Evolutionary conservation across 2,329 filamentous ascomycete species (phyloP).

Genomic region (Colletotrichum ledebouriae): DNA sequence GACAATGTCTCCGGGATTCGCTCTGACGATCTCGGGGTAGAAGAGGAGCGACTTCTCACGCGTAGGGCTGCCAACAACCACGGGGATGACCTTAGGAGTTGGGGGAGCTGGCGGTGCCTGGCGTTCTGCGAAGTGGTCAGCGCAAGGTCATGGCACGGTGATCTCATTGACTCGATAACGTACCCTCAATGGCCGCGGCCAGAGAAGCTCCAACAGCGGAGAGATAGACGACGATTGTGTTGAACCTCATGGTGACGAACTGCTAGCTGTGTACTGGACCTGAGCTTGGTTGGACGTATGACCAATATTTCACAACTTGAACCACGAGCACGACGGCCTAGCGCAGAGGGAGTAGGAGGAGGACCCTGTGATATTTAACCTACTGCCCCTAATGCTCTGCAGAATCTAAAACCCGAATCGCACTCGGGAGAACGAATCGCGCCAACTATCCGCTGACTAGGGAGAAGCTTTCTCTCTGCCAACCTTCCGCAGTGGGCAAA

Average conservation of each 20-base stretch:
- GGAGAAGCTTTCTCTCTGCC: conserved; percentile 27
- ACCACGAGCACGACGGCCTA: neutral
- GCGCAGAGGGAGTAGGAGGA: neutral
- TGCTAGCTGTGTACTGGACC: neutral
- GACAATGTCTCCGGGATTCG: conserved; percentile 54
- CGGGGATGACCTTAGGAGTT: conserved; percentile 47
- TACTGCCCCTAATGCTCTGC: conserved; percentile 3
- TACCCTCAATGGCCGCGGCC: conserved; percentile 27
- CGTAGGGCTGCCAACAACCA: conserved; percentile 71
- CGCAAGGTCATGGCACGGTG: neutral
- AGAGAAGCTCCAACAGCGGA: conserved; percentile 26
- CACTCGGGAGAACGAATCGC: conserved; percentile 5
- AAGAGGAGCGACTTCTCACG: conserved; percentile 61
- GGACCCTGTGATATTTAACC: conserved; percentile 32
- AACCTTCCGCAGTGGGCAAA: conserved; percentile 30
- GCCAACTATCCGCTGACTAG: neutral
- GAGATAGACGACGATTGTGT: conserved; percentile 13
- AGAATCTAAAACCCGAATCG: conserved; percentile 6
- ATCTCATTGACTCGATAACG: fast-evolving
- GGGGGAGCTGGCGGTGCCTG: conserved; percentile 30
- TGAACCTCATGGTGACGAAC: conserved; percentile 28
- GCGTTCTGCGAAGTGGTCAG: conserved; percentile 16
- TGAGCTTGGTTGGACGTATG: neutral
- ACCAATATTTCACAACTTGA: conserved; percentile 1
- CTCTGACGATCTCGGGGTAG: conserved; percentile 53